These are phyloP conservation scores for Serendipita sp. DNA, from an alignment of 1,284 basidiomycete species.

Conservation along the genomic window DNA sequence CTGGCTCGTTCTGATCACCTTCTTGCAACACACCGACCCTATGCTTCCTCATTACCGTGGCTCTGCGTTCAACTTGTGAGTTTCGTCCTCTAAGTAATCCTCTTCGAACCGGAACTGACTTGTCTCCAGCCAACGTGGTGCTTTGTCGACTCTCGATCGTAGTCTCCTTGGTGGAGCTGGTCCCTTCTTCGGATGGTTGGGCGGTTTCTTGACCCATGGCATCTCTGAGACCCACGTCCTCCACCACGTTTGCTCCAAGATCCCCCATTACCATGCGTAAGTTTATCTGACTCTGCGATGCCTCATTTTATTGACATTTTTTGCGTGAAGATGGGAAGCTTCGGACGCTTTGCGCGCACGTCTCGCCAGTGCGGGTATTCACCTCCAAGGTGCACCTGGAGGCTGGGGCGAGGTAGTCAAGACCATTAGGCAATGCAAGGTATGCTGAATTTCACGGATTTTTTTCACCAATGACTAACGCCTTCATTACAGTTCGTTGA, in stretches of 20 bases:
- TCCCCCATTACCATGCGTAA: conserved; percentile 79
- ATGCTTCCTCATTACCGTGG: conserved; percentile 88
- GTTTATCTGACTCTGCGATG: conserved; percentile 16
- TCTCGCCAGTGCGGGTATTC: conserved; percentile 48
- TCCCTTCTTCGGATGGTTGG: conserved; percentile 58
- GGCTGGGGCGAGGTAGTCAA: conserved; percentile 71
- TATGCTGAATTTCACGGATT: conserved; percentile 17
- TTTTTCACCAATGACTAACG: conserved; percentile 10
- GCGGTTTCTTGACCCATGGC: conserved; percentile 65
- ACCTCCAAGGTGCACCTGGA: conserved; percentile 47
- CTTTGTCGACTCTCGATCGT: conserved; percentile 87
- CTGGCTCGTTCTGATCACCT: conserved; percentile 87
- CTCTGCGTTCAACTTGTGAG: conserved; percentile 69
- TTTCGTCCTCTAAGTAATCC: neutral
- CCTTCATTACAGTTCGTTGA: conserved; percentile 58
- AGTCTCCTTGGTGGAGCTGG: conserved; percentile 72
- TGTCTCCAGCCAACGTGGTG: conserved; percentile 57
- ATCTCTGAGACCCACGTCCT: conserved; percentile 89
- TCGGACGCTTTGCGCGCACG: conserved; percentile 74
- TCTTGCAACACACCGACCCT: conserved; percentile 96
- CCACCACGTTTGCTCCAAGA: conserved; percentile 86
- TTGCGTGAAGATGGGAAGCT: conserved; percentile 64
- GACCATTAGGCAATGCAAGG: conserved; percentile 62
- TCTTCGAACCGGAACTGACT: neutral
- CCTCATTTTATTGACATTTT: conserved; percentile 8